These are phyloP conservation scores for Xylogone sp. DNA, from an alignment of 2,329 filamentous ascomycete species.

Conservation along the genomic window DNA sequence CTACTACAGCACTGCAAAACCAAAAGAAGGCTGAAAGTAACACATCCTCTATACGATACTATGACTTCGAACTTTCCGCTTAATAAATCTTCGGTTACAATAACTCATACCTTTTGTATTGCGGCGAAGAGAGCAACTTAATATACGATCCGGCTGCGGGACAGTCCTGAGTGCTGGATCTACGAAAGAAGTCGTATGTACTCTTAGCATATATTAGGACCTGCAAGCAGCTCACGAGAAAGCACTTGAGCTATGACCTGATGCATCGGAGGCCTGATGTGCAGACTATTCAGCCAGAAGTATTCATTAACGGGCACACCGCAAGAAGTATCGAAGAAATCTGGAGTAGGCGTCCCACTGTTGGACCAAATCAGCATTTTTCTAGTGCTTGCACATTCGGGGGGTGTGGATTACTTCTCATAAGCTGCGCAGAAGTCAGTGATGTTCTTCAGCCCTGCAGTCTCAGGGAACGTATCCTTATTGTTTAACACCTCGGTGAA, in stretches of 20 bases:
- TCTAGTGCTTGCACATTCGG: background rate
- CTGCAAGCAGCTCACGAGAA: too few species aligned
- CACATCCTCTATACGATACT: too few species aligned
- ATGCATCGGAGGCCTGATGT: conserved; percentile 61
- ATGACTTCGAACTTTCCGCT: too few species aligned
- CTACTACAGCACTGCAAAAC: too few species aligned
- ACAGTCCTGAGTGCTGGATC: too few species aligned
- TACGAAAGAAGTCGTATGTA: too few species aligned
- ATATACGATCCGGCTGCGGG: too few species aligned
- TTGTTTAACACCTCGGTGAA: conserved; percentile 50
- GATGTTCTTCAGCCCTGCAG: conserved; percentile 49
- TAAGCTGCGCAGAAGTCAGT: conserved; percentile 53
- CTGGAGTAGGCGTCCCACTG: conserved; percentile 41
- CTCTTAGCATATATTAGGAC: too few species aligned
- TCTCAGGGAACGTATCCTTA: conserved; percentile 45
- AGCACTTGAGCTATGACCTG: conserved; percentile 56
- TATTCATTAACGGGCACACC: conserved; percentile 56
- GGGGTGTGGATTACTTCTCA: conserved; percentile 38
- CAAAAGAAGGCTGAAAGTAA: too few species aligned
- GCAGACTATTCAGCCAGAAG: conserved; percentile 60
- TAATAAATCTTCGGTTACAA: too few species aligned
- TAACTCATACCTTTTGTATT: too few species aligned
- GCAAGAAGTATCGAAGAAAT: conserved; percentile 42
- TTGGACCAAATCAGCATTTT: background rate
- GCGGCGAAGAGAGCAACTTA: too few species aligned